phyloP scores from a whole-genome alignment of 2,329 filamentous ascomycete species.

The Sporothrix luriei region DNA sequence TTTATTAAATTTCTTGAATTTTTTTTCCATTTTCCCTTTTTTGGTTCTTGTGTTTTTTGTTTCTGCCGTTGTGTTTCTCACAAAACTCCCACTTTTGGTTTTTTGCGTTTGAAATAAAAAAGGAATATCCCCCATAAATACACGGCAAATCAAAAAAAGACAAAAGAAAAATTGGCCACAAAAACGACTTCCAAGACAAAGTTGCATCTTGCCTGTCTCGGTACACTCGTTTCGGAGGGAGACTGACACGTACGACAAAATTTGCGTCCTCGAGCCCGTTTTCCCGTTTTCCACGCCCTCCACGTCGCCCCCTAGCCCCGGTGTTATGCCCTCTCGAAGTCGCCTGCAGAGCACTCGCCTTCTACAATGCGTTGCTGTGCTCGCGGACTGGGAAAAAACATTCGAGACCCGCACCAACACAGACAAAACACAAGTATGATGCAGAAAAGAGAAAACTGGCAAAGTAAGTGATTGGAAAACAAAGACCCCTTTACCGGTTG shows the following conservation, averaged over 20 bases:
- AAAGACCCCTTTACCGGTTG: slow-evolving; percentile 82
- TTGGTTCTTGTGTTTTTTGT: slow-evolving; percentile 25
- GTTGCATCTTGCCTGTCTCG: background rate
- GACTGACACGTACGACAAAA: background rate
- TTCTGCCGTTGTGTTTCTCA: slow-evolving; percentile 28
- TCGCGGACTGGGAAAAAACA: background rate
- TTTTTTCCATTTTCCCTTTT: slow-evolving; percentile 28
- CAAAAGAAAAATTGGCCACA: slow-evolving; percentile 27
- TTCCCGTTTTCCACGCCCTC: slow-evolving; percentile 20
- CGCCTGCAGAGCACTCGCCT: background rate
- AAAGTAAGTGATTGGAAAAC: background rate
- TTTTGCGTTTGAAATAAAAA: slow-evolving; percentile 26
- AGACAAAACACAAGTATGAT: slow-evolving; percentile 14
- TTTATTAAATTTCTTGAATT: slow-evolving; percentile 16
- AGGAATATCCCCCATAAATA: slow-evolving; percentile 48
- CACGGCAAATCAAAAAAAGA: slow-evolving; percentile 30
- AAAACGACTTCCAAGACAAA: background rate
- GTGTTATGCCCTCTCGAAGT: background rate
- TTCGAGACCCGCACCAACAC: slow-evolving; percentile 17
- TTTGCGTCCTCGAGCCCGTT: background rate
- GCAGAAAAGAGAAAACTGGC: slow-evolving; percentile 12
- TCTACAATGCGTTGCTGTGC: background rate
- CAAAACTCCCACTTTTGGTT: slow-evolving; percentile 32
- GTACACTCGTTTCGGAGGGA: background rate
- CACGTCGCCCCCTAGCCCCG: slow-evolving; percentile 3